A percentile compares a stretch with the other conserved stretches of the same genome.
Conservation (phyloP, 148 eudicot genomes). For the Fagopyrum tataricum region DNA sequence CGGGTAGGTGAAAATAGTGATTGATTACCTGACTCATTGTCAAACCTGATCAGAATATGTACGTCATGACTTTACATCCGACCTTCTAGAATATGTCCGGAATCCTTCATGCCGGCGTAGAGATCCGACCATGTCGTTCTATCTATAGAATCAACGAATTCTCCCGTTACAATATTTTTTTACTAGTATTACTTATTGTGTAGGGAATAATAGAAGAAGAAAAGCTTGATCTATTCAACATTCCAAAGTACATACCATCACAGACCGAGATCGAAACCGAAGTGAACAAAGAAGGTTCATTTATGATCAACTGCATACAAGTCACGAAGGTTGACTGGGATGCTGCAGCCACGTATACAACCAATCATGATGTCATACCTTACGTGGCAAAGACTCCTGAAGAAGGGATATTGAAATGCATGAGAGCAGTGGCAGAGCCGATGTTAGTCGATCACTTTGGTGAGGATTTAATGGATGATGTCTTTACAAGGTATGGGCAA, state of each 20-base stretch:
- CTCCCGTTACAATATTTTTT: no score
- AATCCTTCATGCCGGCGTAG: no score
- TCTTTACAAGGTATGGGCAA: conserved; percentile 5
- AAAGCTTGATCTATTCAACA: conserved; percentile 9
- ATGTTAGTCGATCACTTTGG: conserved; percentile 12
- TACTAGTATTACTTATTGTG: neutral
- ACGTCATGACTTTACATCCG: no score
- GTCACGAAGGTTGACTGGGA: neutral
- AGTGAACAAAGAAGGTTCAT: conserved; percentile 10
- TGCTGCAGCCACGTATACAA: neutral
- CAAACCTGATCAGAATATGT: no score
- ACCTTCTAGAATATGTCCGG: no score
- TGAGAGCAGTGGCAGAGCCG: conserved; percentile 18
- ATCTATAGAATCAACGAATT: no score
- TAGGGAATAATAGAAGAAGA: conserved; percentile 14
- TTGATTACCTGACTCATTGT: no score
- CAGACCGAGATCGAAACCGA: neutral
- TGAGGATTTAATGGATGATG: conserved; percentile 1
- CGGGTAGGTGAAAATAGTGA: no score
- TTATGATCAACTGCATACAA: neutral
- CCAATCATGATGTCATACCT: neutral
- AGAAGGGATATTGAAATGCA: conserved; percentile 14
- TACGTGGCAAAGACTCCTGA: neutral
- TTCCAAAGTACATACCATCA: conserved; percentile 13
- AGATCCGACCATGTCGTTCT: no score